Evolutionary conservation across 345 rosid species (phyloP).

Genomic region (Laguncularia racemosa): DNA sequence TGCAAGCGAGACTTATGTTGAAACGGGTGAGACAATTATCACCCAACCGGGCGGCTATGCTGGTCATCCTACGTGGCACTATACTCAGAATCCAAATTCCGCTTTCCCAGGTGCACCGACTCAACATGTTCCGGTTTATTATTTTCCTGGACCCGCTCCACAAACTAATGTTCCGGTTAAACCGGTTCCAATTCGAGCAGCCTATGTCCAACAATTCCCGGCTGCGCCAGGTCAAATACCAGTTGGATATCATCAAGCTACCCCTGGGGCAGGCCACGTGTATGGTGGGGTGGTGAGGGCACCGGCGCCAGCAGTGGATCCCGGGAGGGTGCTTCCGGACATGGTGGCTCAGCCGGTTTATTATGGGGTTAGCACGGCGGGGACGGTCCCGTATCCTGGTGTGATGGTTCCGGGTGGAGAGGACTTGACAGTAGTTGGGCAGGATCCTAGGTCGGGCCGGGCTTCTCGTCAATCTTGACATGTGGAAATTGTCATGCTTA

Average conservation of each 20-base stretch:
- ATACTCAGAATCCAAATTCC: slow-evolving; percentile 25
- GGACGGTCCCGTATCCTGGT: slow-evolving; percentile 47
- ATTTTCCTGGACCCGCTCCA: slow-evolving; percentile 44
- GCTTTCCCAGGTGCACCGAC: slow-evolving; percentile 43
- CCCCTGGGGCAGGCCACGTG: slow-evolving; percentile 43
- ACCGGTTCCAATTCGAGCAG: slow-evolving; percentile 32
- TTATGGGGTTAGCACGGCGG: slow-evolving; percentile 52
- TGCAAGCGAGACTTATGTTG: slow-evolving; percentile 12
- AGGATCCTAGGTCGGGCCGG: slow-evolving; percentile 42
- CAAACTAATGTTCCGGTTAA: slow-evolving; percentile 43
- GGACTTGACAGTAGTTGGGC: slow-evolving; percentile 31
- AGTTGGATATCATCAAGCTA: slow-evolving; percentile 54
- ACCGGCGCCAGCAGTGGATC: slow-evolving; percentile 34
- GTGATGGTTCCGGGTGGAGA: slow-evolving; percentile 53
- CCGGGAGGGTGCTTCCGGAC: slow-evolving; percentile 29
- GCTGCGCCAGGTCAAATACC: slow-evolving; percentile 44
- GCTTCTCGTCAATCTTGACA: slow-evolving; percentile 20
- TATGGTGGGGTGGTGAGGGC: slow-evolving; percentile 41
- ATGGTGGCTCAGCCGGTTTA: slow-evolving; percentile 49
- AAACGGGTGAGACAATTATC: slow-evolving; percentile 24
- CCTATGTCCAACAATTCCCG: slow-evolving; percentile 47
- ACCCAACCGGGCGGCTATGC: slow-evolving; percentile 34
- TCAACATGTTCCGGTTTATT: slow-evolving; percentile 57
- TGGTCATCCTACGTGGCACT: slow-evolving; percentile 52
- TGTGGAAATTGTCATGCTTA: too few relatives aligned